phyloP scores from a whole-genome alignment of 2,329 filamentous ascomycete genomes.

The Pyrenophora graminea region DNA sequence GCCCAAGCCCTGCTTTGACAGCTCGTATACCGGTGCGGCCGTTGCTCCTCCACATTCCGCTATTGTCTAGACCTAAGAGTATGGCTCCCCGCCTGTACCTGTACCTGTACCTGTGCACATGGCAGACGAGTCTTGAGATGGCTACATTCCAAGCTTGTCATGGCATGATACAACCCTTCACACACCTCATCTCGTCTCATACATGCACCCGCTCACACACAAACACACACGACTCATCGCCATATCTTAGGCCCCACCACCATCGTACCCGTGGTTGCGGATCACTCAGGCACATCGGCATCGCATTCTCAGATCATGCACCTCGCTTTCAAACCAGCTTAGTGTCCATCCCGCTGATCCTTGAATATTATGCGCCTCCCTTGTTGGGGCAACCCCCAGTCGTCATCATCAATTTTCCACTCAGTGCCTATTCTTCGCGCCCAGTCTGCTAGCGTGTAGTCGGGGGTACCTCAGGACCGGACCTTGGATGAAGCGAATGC shows the following conservation, averaged over 20 bases:
- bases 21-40: too few relatives aligned
- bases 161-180: background rate
- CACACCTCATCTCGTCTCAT: background rate
- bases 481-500: background rate
- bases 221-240: background rate
- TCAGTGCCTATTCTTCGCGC: background rate
- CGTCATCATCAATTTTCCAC: slow-evolving; percentile 10
- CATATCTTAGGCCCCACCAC: slow-evolving; percentile 1
- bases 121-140: background rate
- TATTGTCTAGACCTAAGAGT: too few relatives aligned
- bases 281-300: slow-evolving; percentile 13
- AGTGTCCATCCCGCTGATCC: slow-evolving; percentile 5
- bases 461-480: slow-evolving; percentile 2
- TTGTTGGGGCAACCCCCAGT: slow-evolving; percentile 4
- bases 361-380: slow-evolving; percentile 5
- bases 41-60: too few relatives aligned
- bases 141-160: too few relatives aligned
- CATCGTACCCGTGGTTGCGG: slow-evolving; percentile 3
- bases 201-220: background rate
- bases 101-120: background rate
- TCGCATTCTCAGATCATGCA: slow-evolving; percentile 16
- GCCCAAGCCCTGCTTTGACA: too few relatives aligned
- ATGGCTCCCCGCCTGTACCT: background rate
- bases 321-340: background rate
- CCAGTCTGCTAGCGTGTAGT: slow-evolving; percentile 12